phyloP scores from a whole-genome alignment of 768 basidiomycete genomes.

The Chalciporus sphaerocephalus region DNA sequence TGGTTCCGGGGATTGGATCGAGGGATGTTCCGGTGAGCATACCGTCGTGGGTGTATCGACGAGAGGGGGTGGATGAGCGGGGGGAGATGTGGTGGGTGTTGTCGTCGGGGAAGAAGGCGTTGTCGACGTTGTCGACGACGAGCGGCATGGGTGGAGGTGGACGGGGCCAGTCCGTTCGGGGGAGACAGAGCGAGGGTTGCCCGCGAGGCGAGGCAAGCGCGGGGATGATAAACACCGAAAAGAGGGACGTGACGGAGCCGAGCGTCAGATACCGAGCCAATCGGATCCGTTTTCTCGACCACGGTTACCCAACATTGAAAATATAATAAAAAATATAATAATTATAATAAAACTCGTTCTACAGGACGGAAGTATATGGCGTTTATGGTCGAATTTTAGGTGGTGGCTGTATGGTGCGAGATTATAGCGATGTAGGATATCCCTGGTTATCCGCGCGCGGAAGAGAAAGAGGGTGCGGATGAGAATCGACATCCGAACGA shows the following conservation, averaged over 20 bases:
- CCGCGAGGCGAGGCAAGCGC: conserved; percentile 62
- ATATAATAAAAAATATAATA: conserved; percentile 26
- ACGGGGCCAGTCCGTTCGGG: conserved; percentile 46
- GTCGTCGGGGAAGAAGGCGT: conserved; percentile 44
- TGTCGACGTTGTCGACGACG: conserved; percentile 61
- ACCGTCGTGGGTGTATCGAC: conserved; percentile 24
- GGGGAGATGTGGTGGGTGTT: conserved; percentile 27
- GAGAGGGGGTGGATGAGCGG: conserved; percentile 24
- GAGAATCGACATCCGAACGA: background rate
- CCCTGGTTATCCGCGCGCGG: background rate
- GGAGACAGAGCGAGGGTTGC: conserved; percentile 43
- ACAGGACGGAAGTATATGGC: background rate
- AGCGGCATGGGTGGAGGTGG: conserved; percentile 34
- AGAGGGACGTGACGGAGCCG: conserved; percentile 42
- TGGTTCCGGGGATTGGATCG: conserved; percentile 23
- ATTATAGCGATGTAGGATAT: conserved; percentile 11
- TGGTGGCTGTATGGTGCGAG: background rate
- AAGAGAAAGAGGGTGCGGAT: background rate
- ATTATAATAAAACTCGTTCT: conserved; percentile 11
- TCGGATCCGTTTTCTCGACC: conserved; percentile 41
- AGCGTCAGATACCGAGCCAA: conserved; percentile 56
- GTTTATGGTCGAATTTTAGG: background rate
- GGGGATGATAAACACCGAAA: conserved; percentile 53
- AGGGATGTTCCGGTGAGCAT: conserved; percentile 27
- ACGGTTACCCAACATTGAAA: conserved; percentile 26